Conservation (phyloP, 768 basidiomycete genomes). For the Tulasnella sp. region DNA sequence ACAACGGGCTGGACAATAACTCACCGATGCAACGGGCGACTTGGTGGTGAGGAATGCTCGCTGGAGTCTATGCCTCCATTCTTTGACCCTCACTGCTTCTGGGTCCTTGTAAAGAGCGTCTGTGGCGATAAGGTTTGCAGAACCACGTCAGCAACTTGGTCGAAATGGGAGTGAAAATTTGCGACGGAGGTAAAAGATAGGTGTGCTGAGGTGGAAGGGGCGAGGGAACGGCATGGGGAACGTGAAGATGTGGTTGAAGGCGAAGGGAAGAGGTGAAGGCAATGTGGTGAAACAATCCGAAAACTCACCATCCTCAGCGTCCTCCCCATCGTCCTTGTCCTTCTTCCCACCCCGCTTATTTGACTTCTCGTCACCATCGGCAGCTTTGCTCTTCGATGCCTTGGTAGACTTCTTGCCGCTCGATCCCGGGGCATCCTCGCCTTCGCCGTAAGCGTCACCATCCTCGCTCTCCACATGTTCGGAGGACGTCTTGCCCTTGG, state of each 20-base stretch:
- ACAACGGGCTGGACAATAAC: conserved; percentile 18
- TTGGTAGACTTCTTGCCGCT: conserved; percentile 34
- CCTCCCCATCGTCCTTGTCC: conserved; percentile 47
- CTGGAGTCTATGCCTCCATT: conserved; percentile 88
- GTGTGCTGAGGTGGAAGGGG: not conserved
- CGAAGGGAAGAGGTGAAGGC: not conserved
- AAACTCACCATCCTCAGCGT: conserved; percentile 44
- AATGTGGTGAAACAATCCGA: conserved; percentile 11
- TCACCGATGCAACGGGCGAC: conserved; percentile 51
- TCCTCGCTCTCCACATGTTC: conserved; percentile 36
- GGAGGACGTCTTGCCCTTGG: conserved; percentile 35
- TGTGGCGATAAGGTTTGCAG: conserved; percentile 20
- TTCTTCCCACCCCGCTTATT: conserved; percentile 42
- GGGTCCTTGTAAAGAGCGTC: conserved; percentile 41
- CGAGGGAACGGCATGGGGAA: conserved; percentile 15
- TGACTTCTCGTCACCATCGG: conserved; percentile 13
- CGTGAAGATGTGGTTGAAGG: conserved; percentile 12
- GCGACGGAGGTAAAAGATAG: not conserved
- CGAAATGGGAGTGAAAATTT: not conserved
- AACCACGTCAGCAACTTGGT: conserved; percentile 3
- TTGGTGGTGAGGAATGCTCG: conserved; percentile 62
- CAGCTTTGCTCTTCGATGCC: conserved; percentile 1
- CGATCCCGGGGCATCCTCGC: conserved; percentile 27
- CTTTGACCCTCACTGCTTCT: conserved; percentile 64
- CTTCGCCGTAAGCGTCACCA: conserved; percentile 31